Base-by-base conservation (phyloP, 164 flowering plant genomes). In the Taxillus chinensis region DNA sequence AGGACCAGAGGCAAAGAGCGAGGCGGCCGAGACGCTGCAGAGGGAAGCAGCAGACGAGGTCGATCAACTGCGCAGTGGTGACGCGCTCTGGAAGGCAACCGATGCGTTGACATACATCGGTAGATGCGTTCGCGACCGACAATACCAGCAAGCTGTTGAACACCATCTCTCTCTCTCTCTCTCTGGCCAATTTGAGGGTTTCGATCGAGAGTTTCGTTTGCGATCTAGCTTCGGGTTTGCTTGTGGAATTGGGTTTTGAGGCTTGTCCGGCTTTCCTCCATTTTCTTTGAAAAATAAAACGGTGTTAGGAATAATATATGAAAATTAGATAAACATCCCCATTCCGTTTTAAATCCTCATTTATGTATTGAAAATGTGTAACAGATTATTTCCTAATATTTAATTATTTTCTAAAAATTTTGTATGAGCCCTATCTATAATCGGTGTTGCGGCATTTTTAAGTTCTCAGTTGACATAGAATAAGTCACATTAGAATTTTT, bases 31-130 rank as follows among this genome's bases (percentile, higher is more conserved):
- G 57, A 7, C 74, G 72, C 10, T 74, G 74, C 41, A 78, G 60
- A 40, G 81, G 81, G 62, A 75, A 68, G 51, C 78, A 72, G 49
- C 59, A 63, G 48, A 77, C 16, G 27, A 77, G 77, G 62, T 77
- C 75, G 16, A 77, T 39, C 14, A 77, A 61, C 68, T 77, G 76
- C 1, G 67, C 56, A 53, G 68, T 69, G 68, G 54, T 62, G 0
- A 74, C n/a, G 4, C 64, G 68, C 37, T 77, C 76, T 2, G 64
- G 65, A 0, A 73, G 41, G 65, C 71, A 66, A 0, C 68, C 59
- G 2, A 70, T 4, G 41, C 40, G 51, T n/a, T 77, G 80, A 74
- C 78, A 77, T 14, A 37, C 68, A 39, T 74, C 74, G 1, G 74
- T 78, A 17, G 80, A 77, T 43, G 9, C 55, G 64, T 67, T 66